These are phyloP conservation scores for Verbascum thapsus DNA, from an alignment of 257 asterid genomes.

Conservation along the genomic window DNA sequence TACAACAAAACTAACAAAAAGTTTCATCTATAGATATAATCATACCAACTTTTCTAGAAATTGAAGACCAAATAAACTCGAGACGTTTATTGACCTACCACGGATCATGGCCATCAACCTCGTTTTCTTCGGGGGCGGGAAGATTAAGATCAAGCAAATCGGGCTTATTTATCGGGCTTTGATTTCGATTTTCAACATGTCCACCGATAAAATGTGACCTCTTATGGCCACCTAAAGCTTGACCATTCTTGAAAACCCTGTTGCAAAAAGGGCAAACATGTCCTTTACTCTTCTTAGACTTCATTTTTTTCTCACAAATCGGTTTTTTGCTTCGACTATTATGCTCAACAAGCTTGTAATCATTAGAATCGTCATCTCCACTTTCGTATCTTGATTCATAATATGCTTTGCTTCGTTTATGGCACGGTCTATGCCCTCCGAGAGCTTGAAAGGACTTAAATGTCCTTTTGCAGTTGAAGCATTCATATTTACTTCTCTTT, in stretches of 20 bases:
- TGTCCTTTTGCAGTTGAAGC: constrained; percentile 77
- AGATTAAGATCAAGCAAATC: constrained; percentile 82
- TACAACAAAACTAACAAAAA: too few species aligned
- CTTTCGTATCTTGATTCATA: constrained; percentile 59
- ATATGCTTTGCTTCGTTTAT: constrained; percentile 51
- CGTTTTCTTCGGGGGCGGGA: constrained; percentile 78
- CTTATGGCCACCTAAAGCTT: constrained; percentile 95
- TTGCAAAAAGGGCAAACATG: constrained; percentile 83
- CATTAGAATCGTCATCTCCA: constrained; percentile 55
- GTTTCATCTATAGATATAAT: constrained; percentile 17
- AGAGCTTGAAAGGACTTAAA: constrained; percentile 89
- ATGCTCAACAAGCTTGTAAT: constrained; percentile 32
- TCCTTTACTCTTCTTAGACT: constrained; percentile 64
- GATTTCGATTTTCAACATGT: constrained; percentile 40
- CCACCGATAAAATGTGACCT: constrained; percentile 85
- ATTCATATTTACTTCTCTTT: constrained; percentile 70
- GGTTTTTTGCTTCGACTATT: constrained; percentile 38
- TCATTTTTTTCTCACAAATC: constrained; percentile 46
- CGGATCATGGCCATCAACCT: constrained; percentile 45
- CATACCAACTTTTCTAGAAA: constrained; percentile 28
- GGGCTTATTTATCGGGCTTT: constrained; percentile 40
- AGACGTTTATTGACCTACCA: constrained; percentile 38
- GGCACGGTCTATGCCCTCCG: constrained; percentile 96
- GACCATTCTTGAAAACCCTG: constrained; percentile 89
- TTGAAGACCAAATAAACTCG: constrained; percentile 4